Evolutionary conservation across 345 rosid species (phyloP).

Genomic region (Pugionium dolabratum): DNA sequence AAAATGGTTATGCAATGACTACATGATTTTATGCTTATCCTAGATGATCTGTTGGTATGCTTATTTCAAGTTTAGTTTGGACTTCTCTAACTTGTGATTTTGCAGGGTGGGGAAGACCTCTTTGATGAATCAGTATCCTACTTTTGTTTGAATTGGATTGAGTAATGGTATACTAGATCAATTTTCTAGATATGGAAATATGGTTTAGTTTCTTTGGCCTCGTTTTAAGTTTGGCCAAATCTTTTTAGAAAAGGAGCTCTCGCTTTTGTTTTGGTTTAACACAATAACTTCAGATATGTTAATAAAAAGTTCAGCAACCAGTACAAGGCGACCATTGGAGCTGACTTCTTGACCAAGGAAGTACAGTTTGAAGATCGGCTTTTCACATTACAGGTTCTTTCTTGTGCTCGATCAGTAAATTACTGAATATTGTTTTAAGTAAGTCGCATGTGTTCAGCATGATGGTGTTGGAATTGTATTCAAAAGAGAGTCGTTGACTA

Average conservation of each 20-base stretch:
- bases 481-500: background rate
- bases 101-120: slow-evolving; percentile 97
- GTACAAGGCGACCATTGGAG: slow-evolving; percentile 95
- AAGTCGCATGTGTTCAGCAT: slow-evolving; percentile 1
- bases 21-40: background rate
- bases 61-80: slow-evolving; percentile 1
- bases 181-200: background rate
- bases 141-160: slow-evolving; percentile 7
- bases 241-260: background rate
- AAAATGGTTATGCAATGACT: background rate
- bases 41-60: slow-evolving; percentile 2
- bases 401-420: slow-evolving; percentile 6
- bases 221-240: background rate
- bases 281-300: slow-evolving; percentile 63
- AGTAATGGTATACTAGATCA: background rate
- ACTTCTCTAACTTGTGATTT: slow-evolving; percentile 24
- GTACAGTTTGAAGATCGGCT: slow-evolving; percentile 89
- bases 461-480: background rate
- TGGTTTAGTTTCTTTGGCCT: slow-evolving; percentile 5
- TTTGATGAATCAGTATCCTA: slow-evolving; percentile 94
- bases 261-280: slow-evolving; percentile 35
- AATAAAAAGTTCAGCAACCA: slow-evolving; percentile 93
- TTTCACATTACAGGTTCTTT: slow-evolving; percentile 85
- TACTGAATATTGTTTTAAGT: background rate
- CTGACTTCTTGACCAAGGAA: slow-evolving; percentile 94